These are phyloP conservation scores for Mycocentrospora acerina DNA, from an alignment of 2,329 filamentous ascomycete genomes.

Conservation along the genomic window DNA sequence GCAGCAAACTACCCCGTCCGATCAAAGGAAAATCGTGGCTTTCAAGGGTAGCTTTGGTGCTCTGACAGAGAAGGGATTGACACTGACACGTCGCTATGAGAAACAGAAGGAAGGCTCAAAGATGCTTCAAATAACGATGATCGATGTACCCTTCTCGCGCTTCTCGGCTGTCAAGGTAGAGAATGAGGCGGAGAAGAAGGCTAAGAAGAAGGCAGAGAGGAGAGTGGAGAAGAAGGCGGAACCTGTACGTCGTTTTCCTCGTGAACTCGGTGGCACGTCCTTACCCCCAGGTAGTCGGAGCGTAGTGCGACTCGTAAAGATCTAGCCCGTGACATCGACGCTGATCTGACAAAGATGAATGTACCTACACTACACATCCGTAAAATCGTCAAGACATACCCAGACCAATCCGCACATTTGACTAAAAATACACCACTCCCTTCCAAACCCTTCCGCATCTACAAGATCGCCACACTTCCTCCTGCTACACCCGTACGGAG, in stretches of 20 bases:
- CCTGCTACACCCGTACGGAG: too few relatives aligned
- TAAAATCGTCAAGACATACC: too few relatives aligned
- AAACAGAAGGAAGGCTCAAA: neutral
- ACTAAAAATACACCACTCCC: too few relatives aligned
- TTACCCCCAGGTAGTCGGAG: slow-evolving; percentile 2
- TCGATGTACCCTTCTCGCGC: slow-evolving; percentile 53
- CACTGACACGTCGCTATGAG: slow-evolving; percentile 16
- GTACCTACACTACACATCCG: too few relatives aligned
- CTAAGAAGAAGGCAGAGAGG: neutral
- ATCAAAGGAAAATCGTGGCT: slow-evolving; percentile 16
- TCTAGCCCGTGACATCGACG: neutral
- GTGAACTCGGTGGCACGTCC: too few relatives aligned
- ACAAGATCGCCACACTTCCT: too few relatives aligned
- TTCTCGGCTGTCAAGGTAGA: slow-evolving; percentile 17
- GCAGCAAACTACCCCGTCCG: slow-evolving; percentile 13
- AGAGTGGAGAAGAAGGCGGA: neutral
- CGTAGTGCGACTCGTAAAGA: neutral
- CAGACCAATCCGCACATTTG: too few relatives aligned
- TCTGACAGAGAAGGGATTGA: slow-evolving; percentile 58
- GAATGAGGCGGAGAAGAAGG: neutral
- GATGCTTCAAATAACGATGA: slow-evolving; percentile 41
- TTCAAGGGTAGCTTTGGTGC: slow-evolving; percentile 59
- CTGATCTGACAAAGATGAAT: neutral
- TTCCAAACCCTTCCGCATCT: too few relatives aligned
- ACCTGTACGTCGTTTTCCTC: slow-evolving; percentile 1